Evolutionary conservation across 2,329 filamentous ascomycete species (phyloP).

Genomic region (Monosporascus sp.): DNA sequence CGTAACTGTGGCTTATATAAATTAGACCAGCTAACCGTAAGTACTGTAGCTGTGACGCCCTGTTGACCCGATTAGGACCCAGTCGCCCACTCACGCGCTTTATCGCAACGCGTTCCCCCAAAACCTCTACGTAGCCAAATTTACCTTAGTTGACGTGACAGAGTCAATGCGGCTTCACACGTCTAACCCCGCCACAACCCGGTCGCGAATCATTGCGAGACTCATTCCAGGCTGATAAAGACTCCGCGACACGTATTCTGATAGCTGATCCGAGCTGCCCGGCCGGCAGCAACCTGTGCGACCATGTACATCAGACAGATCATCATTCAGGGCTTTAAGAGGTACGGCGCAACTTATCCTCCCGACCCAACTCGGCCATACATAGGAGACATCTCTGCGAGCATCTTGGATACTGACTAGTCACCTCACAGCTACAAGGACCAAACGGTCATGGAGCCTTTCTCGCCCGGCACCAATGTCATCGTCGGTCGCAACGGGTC

Average conservation of each 20-base stretch:
- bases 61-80: not conserved
- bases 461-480: constrained; percentile 95
- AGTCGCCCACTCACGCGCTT: not conserved
- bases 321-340: constrained; percentile 99
- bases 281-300: constrained; percentile 28
- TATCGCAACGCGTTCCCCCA: not conserved
- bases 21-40: too few species aligned
- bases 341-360: constrained; percentile 46
- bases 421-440: constrained; percentile 80
- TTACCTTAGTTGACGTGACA: constrained; percentile 7
- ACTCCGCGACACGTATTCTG: constrained; percentile 19
- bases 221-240: constrained; percentile 4
- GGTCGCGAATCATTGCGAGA: constrained; percentile 13
- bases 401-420: constrained; percentile 11
- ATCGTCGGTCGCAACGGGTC: constrained; percentile 99
- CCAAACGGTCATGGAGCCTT: constrained; percentile 96
- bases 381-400: too few species aligned
- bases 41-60: too few species aligned
- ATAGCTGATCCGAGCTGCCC: constrained; percentile 26
- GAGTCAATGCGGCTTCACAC: constrained; percentile 7
- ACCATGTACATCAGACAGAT: constrained; percentile 99
- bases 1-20: too few species aligned
- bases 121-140: not conserved
- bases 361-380: not conserved
- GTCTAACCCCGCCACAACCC: constrained; percentile 2